Base-by-base conservation (phyloP, 202 grass and related monocot genomes). In the Brachypodium distachyon region DNA sequence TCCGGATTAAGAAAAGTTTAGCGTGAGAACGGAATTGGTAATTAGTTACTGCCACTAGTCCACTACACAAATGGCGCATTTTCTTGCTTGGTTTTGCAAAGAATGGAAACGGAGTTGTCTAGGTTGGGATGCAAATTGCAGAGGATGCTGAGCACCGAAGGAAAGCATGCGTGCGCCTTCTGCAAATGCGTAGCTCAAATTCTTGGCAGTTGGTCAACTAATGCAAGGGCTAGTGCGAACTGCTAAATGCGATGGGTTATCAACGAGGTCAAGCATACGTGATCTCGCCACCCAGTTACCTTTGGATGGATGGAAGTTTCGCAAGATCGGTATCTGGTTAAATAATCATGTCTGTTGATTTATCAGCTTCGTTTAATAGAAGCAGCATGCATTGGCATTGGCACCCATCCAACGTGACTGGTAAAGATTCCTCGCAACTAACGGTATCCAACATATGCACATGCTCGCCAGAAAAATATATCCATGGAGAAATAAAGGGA, bases 401-500 rank as follows among this genome's bases (percentile, higher is more conserved):
- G 68, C 68, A 79, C 39, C 67, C 31, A 22, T 52, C 58, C 12
- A 51, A 8, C 5, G 4, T 60, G 76, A 14, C 56, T 18, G 46
- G 19, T 50, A 43, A 84, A 76, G 71, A 46, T 44, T 84, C 64
- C 32, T 47, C 77, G 51, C 47, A 18, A 9, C 76, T 81, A 88
- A 88, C 81, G 76, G 81, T 84, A 67, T 74, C 74, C 68, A 67
- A 36, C 86, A 63, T 40, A 52, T 54, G 26, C 27, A 11, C 17
- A 18, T 54, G 26, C 27, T 7, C 17, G 13, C 10, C 12, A 0
- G 22, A 31, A 25, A 27, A 70, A 64, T 19, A 54, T 66, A 38
- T 60, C 13, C 56, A 17, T 51, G 25, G 28, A 34, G 17, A 41
- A 57, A 59, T 12, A 49, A 36, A 14, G 5, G 31, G 44, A 22